phyloP scores from a whole-genome alignment of 495 filamentous ascomycete species.

The Pseudotulostoma volvatum region DNA sequence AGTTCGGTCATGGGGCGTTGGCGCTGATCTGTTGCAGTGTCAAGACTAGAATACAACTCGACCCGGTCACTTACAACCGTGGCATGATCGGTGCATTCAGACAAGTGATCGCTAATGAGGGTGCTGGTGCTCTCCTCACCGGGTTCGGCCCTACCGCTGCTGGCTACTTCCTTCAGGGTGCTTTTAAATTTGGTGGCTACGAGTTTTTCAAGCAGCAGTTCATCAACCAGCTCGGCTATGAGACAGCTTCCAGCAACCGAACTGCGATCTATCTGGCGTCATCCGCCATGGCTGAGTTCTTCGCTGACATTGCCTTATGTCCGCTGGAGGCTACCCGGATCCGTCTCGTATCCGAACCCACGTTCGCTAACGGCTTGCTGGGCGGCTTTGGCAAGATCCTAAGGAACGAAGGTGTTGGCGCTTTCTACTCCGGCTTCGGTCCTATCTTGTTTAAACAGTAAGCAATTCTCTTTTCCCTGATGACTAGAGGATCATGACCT shows the following conservation, averaged over 20 bases:
- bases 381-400: conserved; percentile 75
- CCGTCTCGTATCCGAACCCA: conserved; percentile 82
- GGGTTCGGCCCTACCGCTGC: conserved; percentile 76
- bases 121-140: conserved; percentile 76
- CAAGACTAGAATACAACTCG: conserved; percentile 90
- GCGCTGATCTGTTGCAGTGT: conserved; percentile 41
- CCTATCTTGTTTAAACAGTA: conserved; percentile 95
- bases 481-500: no score
- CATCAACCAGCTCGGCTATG: conserved; percentile 66
- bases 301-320: conserved; percentile 87
- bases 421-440: conserved; percentile 90
- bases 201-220: conserved; percentile 91
- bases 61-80: conserved; percentile 77
- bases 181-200: conserved; percentile 91
- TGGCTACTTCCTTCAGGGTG: conserved; percentile 89
- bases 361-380: conserved; percentile 67
- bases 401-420: conserved; percentile 66
- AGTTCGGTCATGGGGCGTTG: no score
- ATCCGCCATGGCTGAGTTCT: conserved; percentile 73
- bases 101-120: conserved; percentile 69
- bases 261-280: conserved; percentile 82
- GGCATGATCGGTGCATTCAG: conserved; percentile 77
- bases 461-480: conserved; percentile 27
- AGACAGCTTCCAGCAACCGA: conserved; percentile 70
- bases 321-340: conserved; percentile 90